Evolutionary conservation across 345 rosid species (phyloP).

Genomic region (Citrus sp.): DNA sequence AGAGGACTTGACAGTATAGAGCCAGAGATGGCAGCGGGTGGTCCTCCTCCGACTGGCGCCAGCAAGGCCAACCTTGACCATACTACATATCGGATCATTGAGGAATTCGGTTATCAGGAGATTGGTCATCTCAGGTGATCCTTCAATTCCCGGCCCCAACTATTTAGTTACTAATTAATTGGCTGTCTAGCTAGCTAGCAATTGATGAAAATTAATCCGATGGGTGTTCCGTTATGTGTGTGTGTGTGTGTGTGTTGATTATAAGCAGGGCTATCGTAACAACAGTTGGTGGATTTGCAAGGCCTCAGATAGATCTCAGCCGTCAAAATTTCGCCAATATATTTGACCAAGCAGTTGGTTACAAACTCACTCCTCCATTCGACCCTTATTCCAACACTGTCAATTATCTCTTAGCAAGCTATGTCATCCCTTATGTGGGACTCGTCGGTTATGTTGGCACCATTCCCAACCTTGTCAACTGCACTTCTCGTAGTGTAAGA

Average conservation of each 20-base stretch:
- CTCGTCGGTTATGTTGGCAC: conserved; percentile 66
- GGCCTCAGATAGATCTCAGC: conserved; percentile 55
- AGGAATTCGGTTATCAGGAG: conserved; percentile 70
- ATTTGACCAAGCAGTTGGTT: conserved; percentile 51
- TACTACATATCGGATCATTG: conserved; percentile 31
- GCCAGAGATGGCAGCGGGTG: conserved; percentile 42
- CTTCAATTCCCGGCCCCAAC: background rate
- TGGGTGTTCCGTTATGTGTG: too few relatives aligned
- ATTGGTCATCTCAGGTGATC: conserved; percentile 64
- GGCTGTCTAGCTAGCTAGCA: too few relatives aligned
- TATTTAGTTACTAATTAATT: too few relatives aligned
- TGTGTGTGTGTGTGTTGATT: too few relatives aligned
- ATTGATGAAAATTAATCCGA: too few relatives aligned
- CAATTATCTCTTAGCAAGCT: conserved; percentile 57
- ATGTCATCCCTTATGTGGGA: conserved; percentile 66
- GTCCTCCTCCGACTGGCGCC: conserved; percentile 59
- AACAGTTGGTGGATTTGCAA: conserved; percentile 50
- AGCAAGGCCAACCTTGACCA: conserved; percentile 54
- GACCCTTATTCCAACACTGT: conserved; percentile 51
- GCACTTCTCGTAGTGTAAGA: conserved; percentile 40
- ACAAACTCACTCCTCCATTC: conserved; percentile 48
- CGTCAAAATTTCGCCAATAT: conserved; percentile 35
- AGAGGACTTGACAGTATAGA: conserved; percentile 47
- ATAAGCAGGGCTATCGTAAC: conserved; percentile 40
- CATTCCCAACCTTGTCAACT: conserved; percentile 42